Evolutionary conservation across 176 grass and related monocot genomes (phyloP), one percentile per base, ranked within the genome.

Genomic region (Zoysia japonica): DNA sequence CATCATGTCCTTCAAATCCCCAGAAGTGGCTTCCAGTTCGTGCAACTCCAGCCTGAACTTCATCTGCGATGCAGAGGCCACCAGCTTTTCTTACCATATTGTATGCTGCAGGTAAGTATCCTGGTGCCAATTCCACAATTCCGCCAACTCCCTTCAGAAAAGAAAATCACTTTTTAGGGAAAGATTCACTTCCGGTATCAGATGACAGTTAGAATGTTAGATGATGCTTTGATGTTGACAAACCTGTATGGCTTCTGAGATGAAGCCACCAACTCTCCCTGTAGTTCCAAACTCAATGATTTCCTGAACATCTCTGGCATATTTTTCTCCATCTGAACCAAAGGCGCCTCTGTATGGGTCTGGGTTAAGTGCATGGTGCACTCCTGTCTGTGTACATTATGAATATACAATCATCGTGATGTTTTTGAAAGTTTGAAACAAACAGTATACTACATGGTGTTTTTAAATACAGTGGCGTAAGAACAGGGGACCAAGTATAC

Each of bases 231-330:
- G 37, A 80, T 61, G 70, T 82, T 19, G n/a, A 64, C 73, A 74
- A 87, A 90, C 94, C 76, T 97, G 94, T 86, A 97, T 97, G 56
- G 94, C 89, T 90, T 97, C 95, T 52, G 95, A 92, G 82, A 97
- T 97, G 81, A 97, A 97, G 71, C 89, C 95, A 14, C 70, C 95
- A 19, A 94, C 82, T 79, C 83, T 79, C 63, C 95, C 95, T 46
- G 88, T 88, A 82, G 95, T 97, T 13, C 95, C 95, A 87, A 89
- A 94, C 9, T 97, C 92, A 56, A 97, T 94, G 44, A 94, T 94
- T 85, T 97, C 95, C 78, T 94, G 89, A 81, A 97, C 84, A 90
- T 97, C 95, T 55, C 76, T 92, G 2, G 95, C 92, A 85, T 94
- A 97, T 67, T 97, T 94, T 72, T 94, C 88, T 53, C 95, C 95